Evolutionary conservation across 306 rosid genomes (phyloP).

Genomic region (Dalbergia oliveri): DNA sequence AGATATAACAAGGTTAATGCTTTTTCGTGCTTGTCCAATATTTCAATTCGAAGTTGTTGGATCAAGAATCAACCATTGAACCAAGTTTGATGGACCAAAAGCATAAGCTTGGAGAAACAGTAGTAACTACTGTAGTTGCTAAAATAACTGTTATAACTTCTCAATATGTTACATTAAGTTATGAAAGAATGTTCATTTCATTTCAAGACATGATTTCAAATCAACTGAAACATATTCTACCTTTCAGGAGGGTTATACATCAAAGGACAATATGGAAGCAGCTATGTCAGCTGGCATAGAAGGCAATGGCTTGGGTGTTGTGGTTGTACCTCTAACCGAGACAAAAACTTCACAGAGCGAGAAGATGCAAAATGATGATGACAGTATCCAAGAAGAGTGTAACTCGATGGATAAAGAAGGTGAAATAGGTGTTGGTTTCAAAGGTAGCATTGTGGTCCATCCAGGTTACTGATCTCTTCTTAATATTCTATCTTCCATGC

Average conservation of each 20-base stretch:
- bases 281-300: neutral
- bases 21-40: neutral
- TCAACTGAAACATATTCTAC: no score
- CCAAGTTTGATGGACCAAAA: neutral
- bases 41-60: conserved; percentile 23
- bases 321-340: neutral
- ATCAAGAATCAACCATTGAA: conserved; percentile 22
- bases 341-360: neutral
- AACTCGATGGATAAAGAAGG: no score
- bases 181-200: neutral
- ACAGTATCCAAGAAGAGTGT: no score
- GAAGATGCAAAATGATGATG: no score
- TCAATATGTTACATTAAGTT: neutral
- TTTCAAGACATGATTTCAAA: no score
- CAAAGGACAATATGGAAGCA: neutral
- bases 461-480: no score
- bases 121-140: neutral
- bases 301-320: neutral
- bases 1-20: neutral
- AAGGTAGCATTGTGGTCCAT: no score
- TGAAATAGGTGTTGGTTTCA: no score
- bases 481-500: no score
- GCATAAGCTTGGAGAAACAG: neutral
- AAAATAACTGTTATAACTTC: neutral
- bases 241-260: neutral